Evolutionary conservation across 305 asterid genomes (phyloP).

Genomic region (Rubia balearica): DNA sequence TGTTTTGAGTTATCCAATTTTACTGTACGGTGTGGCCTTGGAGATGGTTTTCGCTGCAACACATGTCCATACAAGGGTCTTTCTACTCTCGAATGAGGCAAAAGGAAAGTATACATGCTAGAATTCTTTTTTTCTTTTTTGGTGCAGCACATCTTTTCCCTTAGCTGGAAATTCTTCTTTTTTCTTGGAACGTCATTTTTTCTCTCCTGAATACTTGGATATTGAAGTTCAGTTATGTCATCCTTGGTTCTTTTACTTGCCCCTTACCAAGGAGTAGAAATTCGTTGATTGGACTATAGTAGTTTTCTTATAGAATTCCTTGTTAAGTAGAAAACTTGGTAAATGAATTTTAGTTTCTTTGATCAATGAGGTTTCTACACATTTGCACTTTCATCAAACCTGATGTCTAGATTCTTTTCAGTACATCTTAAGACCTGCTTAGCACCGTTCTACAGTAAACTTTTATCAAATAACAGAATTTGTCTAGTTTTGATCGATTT

Average conservation of each 20-base stretch:
- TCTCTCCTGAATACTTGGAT: constrained; percentile 29
- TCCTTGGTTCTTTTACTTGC: too few relatives aligned
- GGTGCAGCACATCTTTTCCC: too few relatives aligned
- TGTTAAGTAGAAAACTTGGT: neutral
- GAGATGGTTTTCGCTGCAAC: constrained; percentile 92
- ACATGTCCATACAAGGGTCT: constrained; percentile 97
- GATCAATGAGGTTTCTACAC: neutral
- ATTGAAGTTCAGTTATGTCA: neutral
- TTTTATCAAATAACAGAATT: too few relatives aligned
- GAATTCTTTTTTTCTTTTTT: too few relatives aligned
- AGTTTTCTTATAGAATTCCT: neutral
- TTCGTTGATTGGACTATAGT: neutral
- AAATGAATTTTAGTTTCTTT: too few relatives aligned
- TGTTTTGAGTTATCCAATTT: neutral
- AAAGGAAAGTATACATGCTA: constrained; percentile 45
- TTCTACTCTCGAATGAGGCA: constrained; percentile 75
- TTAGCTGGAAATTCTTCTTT: too few relatives aligned
- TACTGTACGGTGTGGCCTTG: constrained; percentile 79
- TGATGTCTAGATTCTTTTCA: neutral
- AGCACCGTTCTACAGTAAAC: too few relatives aligned
- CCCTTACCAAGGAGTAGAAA: neutral
- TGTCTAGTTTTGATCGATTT: too few relatives aligned
- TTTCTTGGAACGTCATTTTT: too few relatives aligned
- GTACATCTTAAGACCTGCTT: too few relatives aligned
- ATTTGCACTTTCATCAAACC: neutral